phyloP scores from a whole-genome alignment of 2,329 filamentous ascomycete genomes.

The Penicillium sp. region DNA sequence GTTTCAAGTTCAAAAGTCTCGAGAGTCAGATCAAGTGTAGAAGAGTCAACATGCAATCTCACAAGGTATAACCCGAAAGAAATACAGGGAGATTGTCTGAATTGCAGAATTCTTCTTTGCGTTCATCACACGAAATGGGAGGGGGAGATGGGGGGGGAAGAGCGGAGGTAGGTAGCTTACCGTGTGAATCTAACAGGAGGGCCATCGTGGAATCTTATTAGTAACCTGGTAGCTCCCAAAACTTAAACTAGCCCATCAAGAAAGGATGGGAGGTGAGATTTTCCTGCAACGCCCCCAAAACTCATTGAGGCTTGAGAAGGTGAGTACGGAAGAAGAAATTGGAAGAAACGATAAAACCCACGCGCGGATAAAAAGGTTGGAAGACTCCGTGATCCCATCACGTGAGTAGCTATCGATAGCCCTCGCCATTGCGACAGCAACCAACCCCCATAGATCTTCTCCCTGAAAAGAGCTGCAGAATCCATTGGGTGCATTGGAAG shows the following conservation, averaged over 20 bases:
- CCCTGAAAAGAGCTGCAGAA: neutral
- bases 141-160: slow-evolving; percentile 7
- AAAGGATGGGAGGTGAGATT: too few species aligned
- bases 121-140: slow-evolving; percentile 30
- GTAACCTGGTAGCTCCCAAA: too few species aligned
- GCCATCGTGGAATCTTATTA: neutral
- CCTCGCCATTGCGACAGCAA: slow-evolving; percentile 1
- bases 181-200: neutral
- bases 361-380: too few species aligned
- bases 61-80: slow-evolving; percentile 19
- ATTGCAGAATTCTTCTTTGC: slow-evolving; percentile 43
- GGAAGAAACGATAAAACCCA: neutral
- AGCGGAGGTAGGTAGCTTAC: slow-evolving; percentile 5
- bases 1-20: neutral
- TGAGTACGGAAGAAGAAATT: neutral
- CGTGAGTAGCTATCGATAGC: slow-evolving; percentile 5
- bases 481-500: too few species aligned
- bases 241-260: too few species aligned
- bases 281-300: too few species aligned
- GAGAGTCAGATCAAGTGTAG: slow-evolving; percentile 44
- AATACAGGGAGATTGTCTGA: slow-evolving; percentile 36
- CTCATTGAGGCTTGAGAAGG: too few species aligned
- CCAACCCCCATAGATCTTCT: neutral
- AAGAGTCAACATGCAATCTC: slow-evolving; percentile 42
- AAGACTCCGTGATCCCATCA: neutral